Evolutionary conservation across 495 filamentous ascomycete species (phyloP).

Genomic region (Penicillium crystallinum): DNA sequence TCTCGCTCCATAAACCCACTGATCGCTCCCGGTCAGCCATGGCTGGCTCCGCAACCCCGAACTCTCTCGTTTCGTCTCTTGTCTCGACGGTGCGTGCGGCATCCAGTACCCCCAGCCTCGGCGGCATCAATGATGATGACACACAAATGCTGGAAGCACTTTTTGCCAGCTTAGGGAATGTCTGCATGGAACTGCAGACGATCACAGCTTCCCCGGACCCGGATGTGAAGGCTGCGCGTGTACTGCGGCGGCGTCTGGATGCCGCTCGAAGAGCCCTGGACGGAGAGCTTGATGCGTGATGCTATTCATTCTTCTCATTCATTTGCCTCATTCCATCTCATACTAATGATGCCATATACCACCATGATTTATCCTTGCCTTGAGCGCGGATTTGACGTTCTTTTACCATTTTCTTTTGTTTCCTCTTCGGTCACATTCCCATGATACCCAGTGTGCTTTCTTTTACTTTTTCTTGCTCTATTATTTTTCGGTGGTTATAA

Average conservation of each 20-base stretch:
- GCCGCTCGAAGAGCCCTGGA: slow-evolving; percentile 67
- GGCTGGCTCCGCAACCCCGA: slow-evolving; percentile 31
- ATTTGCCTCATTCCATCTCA: slow-evolving; percentile 4
- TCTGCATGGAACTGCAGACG: slow-evolving; percentile 62
- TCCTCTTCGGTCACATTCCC: slow-evolving; percentile 5
- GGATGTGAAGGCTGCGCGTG: slow-evolving; percentile 54
- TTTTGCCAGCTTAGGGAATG: slow-evolving; percentile 67
- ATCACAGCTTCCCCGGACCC: slow-evolving; percentile 40
- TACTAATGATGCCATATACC: slow-evolving; percentile 10
- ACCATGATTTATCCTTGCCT: slow-evolving; percentile 11
- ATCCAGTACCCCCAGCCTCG: slow-evolving; percentile 30
- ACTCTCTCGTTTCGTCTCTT: slow-evolving; percentile 33
- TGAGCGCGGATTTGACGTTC: slow-evolving; percentile 3
- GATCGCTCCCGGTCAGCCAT: slow-evolving; percentile 28
- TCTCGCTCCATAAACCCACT: slow-evolving; percentile 1
- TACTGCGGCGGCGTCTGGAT: slow-evolving; percentile 65
- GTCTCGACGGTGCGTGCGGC: slow-evolving; percentile 40
- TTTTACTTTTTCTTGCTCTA: neutral
- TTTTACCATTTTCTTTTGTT: slow-evolving; percentile 6
- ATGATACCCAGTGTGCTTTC: slow-evolving; percentile 22
- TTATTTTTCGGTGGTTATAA: neutral
- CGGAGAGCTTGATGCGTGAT: slow-evolving; percentile 50
- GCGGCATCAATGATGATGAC: slow-evolving; percentile 59
- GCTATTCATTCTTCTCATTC: slow-evolving; percentile 16
- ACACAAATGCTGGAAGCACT: slow-evolving; percentile 71